These are phyloP conservation scores for Candida lessepsii DNA, from an alignment of 805 yeast genomes.

Conservation along the genomic window DNA sequence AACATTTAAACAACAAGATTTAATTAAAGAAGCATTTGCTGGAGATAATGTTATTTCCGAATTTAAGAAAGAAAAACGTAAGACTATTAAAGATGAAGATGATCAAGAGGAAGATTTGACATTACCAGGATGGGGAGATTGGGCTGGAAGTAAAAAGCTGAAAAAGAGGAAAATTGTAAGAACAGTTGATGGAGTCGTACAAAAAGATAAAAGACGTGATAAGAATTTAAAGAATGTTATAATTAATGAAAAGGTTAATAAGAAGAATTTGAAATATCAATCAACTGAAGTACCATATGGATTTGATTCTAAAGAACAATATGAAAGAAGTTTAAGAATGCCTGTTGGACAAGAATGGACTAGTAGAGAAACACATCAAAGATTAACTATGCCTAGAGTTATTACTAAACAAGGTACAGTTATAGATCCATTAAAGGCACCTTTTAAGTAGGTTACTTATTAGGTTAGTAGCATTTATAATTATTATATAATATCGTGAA, in stretches of 20 bases:
- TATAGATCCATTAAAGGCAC: slow-evolving; percentile 87
- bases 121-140: slow-evolving; percentile 96
- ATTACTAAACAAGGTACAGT: slow-evolving; percentile 84
- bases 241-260: slow-evolving; percentile 82
- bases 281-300: slow-evolving; percentile 94
- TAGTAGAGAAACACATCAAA: slow-evolving; percentile 81
- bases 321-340: slow-evolving; percentile 89
- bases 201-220: slow-evolving; percentile 72
- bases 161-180: slow-evolving; percentile 62
- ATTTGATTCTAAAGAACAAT: slow-evolving; percentile 88
- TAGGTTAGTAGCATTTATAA: too few species aligned
- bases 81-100: slow-evolving; percentile 70
- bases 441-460: slow-evolving; percentile 58
- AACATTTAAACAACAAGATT: slow-evolving; percentile 70
- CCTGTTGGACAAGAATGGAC: slow-evolving; percentile 99
- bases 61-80: slow-evolving; percentile 73
- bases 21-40: slow-evolving; percentile 91
- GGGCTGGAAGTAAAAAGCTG: slow-evolving; percentile 70
- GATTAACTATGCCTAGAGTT: slow-evolving; percentile 83
- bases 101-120: slow-evolving; percentile 84
- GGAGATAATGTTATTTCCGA: slow-evolving; percentile 91
- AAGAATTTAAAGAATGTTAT: slow-evolving; percentile 76
- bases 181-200: slow-evolving; percentile 74
- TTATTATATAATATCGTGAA: too few species aligned
- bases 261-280: slow-evolving; percentile 81